phyloP scores from a whole-genome alignment of 495 filamentous ascomycete species.

The Bathelium albidoporum region DNA sequence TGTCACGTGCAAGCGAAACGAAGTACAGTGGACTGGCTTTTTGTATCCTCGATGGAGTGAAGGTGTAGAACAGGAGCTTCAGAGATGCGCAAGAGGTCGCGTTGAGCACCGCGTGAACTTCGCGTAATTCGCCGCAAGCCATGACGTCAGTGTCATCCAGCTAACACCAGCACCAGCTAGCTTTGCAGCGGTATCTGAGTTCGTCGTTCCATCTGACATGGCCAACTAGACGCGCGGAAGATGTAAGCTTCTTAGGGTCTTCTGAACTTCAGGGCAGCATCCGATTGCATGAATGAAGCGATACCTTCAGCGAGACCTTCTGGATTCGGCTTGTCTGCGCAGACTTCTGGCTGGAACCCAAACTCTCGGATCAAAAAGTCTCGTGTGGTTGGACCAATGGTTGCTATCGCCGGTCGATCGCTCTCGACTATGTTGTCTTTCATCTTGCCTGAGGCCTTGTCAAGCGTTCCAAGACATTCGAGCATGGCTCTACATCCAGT shows the following conservation, averaged over 20 bases:
- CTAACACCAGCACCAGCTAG: too few relatives aligned
- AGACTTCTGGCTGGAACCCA: conserved; percentile 68
- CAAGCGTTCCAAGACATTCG: conserved; percentile 47
- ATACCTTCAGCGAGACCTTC: conserved; percentile 62
- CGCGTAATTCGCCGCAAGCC: background rate
- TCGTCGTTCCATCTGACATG: background rate
- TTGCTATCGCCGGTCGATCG: conserved; percentile 37
- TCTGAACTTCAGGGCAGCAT: background rate
- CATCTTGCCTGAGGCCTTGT: conserved; percentile 38
- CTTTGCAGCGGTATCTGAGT: background rate
- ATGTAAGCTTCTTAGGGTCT: background rate
- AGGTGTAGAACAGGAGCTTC: background rate
- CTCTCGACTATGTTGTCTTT: conserved; percentile 19
- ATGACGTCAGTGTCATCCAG: conserved; percentile 2
- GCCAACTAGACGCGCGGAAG: background rate
- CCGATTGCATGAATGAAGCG: background rate
- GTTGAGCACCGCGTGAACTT: background rate
- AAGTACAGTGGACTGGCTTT: too few relatives aligned
- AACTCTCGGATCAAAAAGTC: conserved; percentile 58
- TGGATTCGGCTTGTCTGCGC: conserved; percentile 69
- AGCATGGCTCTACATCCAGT: conserved; percentile 80
- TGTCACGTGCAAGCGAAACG: too few relatives aligned
- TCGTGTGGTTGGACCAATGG: conserved; percentile 89
- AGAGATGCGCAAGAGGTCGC: background rate
- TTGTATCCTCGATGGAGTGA: background rate